Percentiles rank a stretch among this genome's conserved stretches.
phyloP scores from a whole-genome alignment of 192 early-diverging fungal genomes.

The Gaertneriomyces sp. region DNA sequence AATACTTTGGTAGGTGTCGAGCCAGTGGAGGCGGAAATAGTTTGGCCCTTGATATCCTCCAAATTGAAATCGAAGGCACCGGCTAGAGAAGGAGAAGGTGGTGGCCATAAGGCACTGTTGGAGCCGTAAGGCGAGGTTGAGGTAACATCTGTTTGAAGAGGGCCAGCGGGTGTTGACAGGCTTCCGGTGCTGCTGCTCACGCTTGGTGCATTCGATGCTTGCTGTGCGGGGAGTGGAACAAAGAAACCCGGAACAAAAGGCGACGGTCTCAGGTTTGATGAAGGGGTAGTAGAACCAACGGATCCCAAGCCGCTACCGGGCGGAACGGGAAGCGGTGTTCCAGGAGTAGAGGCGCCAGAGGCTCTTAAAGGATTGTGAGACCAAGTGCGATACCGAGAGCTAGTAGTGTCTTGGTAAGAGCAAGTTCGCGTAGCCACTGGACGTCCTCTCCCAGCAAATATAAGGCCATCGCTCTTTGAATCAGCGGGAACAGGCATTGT shows the following conservation, averaged over 20 bases:
- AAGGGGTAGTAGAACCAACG: too few species aligned
- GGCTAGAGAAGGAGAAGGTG: conserved; percentile 11
- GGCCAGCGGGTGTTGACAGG: neutral
- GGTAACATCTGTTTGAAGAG: neutral
- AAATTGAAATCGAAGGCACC: conserved; percentile 7
- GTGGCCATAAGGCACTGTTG: conserved; percentile 6
- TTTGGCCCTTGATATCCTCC: neutral
- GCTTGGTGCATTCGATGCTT: neutral
- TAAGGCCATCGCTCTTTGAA: neutral
- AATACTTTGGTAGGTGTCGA: conserved; percentile 3
- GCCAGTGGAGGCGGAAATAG: neutral
- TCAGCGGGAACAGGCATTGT: conserved; percentile 4
- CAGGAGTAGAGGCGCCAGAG: conserved; percentile 1
- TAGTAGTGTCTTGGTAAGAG: conserved; percentile 26
- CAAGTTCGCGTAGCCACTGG: conserved; percentile 13
- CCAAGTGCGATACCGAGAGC: conserved; percentile 3
- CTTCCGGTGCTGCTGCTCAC: neutral
- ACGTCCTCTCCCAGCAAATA: neutral
- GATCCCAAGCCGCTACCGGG: too few species aligned
- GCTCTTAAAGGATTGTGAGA: neutral
- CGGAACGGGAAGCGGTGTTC: too few species aligned
- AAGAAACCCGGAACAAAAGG: neutral
- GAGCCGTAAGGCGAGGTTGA: too few species aligned
- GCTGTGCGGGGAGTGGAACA: neutral
- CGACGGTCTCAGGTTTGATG: neutral